These are phyloP conservation scores for Coriaria nepalensis DNA, from an alignment of 306 rosid genomes.

Conservation along the genomic window DNA sequence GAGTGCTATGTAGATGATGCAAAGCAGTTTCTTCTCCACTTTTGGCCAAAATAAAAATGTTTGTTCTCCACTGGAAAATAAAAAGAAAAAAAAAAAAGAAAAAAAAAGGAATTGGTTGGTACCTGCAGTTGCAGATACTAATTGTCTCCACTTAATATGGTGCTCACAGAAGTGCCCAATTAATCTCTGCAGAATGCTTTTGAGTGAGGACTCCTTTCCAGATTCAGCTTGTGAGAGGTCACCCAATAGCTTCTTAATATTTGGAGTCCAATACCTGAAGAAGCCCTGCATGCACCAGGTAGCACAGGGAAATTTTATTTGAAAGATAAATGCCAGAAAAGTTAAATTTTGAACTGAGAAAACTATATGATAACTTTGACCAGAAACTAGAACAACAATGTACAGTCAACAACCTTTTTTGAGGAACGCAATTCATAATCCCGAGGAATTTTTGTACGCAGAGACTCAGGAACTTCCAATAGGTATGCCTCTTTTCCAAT, in stretches of 20 bases:
- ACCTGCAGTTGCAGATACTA: slow-evolving; percentile 82
- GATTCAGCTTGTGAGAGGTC: slow-evolving; percentile 67
- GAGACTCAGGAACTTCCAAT: slow-evolving; percentile 83
- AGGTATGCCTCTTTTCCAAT: slow-evolving; percentile 76
- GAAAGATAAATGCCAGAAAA: not conserved
- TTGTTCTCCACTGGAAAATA: not conserved
- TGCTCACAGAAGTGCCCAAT: slow-evolving; percentile 63
- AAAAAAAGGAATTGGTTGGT: slow-evolving; percentile 4
- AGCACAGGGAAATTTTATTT: slow-evolving; percentile 10
- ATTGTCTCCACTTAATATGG: slow-evolving; percentile 67
- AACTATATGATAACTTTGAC: not conserved
- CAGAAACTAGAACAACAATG: not conserved
- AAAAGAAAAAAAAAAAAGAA: slow-evolving; percentile 1
- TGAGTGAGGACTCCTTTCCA: slow-evolving; percentile 61
- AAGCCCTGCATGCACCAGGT: slow-evolving; percentile 57
- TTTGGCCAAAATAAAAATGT: not conserved
- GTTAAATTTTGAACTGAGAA: not conserved
- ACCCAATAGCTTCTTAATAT: slow-evolving; percentile 40
- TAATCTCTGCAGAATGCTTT: slow-evolving; percentile 68
- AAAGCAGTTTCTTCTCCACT: no score
- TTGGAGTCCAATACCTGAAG: slow-evolving; percentile 86
- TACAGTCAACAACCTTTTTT: slow-evolving; percentile 39
- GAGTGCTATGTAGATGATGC: no score
- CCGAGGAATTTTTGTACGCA: slow-evolving; percentile 32
- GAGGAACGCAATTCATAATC: slow-evolving; percentile 77